A percentile compares a stretch with the other conserved stretches of the same genome.
phyloP scores from a whole-genome alignment of 1,284 basidiomycete genomes.

The Agaricales sp. region DNA sequence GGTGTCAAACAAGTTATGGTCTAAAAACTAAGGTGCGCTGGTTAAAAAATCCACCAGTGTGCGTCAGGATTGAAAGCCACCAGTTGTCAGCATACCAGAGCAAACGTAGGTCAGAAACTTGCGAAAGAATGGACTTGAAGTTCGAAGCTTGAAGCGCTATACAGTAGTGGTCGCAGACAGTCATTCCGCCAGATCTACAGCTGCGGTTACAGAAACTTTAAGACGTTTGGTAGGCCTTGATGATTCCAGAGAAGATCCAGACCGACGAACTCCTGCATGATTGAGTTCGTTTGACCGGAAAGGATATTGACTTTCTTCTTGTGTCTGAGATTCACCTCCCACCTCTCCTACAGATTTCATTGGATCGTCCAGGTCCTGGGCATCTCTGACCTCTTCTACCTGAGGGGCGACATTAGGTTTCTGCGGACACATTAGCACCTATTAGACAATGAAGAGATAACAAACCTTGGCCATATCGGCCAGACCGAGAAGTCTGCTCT shows the following conservation, averaged over 20 bases:
- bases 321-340: conserved; percentile 33
- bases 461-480: conserved; percentile 37
- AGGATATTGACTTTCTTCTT: conserved; percentile 35
- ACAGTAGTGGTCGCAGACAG: no score
- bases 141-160: no score
- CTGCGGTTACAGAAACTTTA: conserved; percentile 44
- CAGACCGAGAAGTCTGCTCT: conserved; percentile 48
- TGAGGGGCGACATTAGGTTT: conserved; percentile 17
- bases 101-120: no score
- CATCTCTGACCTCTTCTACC: conserved; percentile 9
- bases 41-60: no score
- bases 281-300: conserved; percentile 11
- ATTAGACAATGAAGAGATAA: conserved; percentile 7
- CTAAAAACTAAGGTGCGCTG: no score
- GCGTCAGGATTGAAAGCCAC: no score
- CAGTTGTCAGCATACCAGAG: no score
- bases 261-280: conserved; percentile 20
- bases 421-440: conserved; percentile 12
- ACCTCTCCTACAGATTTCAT: conserved; percentile 7
- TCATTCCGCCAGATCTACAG: conserved; percentile 49
- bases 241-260: conserved; percentile 12
- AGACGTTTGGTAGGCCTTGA: conserved; percentile 32
- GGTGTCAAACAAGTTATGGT: no score
- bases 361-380: conserved; percentile 5
- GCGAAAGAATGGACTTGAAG: no score